Evolutionary conservation across 2,329 filamentous ascomycete species (phyloP).

Genomic region (Beauveria brongniartii): DNA sequence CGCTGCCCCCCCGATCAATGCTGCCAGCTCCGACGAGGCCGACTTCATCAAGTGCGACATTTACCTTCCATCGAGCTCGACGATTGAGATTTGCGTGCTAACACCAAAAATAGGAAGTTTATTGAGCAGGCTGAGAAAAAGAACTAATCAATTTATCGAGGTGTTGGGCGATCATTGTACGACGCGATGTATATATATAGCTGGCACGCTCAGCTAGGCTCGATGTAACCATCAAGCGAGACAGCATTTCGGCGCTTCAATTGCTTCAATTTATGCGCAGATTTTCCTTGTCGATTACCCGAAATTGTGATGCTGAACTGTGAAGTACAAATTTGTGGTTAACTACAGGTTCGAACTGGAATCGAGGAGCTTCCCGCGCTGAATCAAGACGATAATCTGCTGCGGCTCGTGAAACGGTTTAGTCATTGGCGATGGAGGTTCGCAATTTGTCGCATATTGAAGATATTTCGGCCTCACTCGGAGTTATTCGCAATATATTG

Average conservation of each 20-base stretch:
- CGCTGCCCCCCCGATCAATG: constrained; percentile 51
- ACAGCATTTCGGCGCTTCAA: constrained; percentile 9
- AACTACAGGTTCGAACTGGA: neutral
- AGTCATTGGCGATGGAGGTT: neutral
- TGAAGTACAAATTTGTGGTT: neutral
- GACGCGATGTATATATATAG: constrained; percentile 27
- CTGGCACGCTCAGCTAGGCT: constrained; percentile 4
- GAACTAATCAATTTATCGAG: constrained; percentile 22
- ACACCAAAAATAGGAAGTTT: constrained; percentile 27
- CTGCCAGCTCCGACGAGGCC: constrained; percentile 52
- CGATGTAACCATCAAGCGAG: neutral
- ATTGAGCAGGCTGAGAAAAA: constrained; percentile 35
- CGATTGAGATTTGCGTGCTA: constrained; percentile 14
- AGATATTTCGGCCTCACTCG: neutral
- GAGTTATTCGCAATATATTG: neutral
- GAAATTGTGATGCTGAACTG: neutral
- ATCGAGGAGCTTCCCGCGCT: neutral
- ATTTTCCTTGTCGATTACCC: neutral
- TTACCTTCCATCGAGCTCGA: neutral
- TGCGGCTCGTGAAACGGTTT: neutral
- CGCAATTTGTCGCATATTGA: neutral
- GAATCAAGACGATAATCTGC: no score
- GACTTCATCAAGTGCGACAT: constrained; percentile 55
- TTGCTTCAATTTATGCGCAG: constrained; percentile 10
- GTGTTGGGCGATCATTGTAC: constrained; percentile 19